Conservation (phyloP, 148 eudicot species). For the Heliamphora exappendiculata region DNA sequence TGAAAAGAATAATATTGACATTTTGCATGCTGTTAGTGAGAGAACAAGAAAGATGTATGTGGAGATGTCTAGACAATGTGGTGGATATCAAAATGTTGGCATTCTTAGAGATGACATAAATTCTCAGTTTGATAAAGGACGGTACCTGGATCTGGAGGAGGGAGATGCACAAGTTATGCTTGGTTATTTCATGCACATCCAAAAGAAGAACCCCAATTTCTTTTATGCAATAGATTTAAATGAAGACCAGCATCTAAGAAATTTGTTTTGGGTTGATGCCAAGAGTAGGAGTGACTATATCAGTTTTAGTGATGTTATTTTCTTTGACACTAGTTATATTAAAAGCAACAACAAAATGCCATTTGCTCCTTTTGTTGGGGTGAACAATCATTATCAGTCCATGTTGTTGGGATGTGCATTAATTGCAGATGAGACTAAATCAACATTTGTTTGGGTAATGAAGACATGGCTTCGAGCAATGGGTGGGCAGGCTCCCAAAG, state of each 20-base stretch:
- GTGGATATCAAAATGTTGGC: slow-evolving; percentile 17
- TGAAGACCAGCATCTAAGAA: slow-evolving; percentile 44
- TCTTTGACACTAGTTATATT: slow-evolving; percentile 38
- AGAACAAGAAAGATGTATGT: slow-evolving; percentile 34
- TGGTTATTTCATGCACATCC: slow-evolving; percentile 34
- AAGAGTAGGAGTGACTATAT: slow-evolving; percentile 37
- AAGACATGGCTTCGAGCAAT: slow-evolving; percentile 58
- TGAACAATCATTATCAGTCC: slow-evolving; percentile 45
- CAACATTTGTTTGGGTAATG: slow-evolving; percentile 52
- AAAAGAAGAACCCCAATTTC: slow-evolving; percentile 45
- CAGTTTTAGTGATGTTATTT: slow-evolving; percentile 39
- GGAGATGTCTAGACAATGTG: slow-evolving; percentile 29
- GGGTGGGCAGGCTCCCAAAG: slow-evolving; percentile 44
- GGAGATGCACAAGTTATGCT: slow-evolving; percentile 45
- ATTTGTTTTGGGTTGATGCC: slow-evolving; percentile 51
- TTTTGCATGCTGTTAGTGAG: slow-evolving; percentile 30
- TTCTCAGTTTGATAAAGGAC: slow-evolving; percentile 32
- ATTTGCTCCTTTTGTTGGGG: slow-evolving; percentile 47
- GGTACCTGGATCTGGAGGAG: slow-evolving; percentile 42
- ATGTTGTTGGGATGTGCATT: slow-evolving; percentile 43
- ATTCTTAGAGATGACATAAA: slow-evolving; percentile 9
- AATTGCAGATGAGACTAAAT: slow-evolving; percentile 37
- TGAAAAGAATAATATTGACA: slow-evolving; percentile 36
- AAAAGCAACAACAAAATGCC: slow-evolving; percentile 39
- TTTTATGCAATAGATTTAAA: slow-evolving; percentile 49